Base-by-base conservation (phyloP, 1,139 yeast genomes). In the Sugiyamaella japonica region DNA sequence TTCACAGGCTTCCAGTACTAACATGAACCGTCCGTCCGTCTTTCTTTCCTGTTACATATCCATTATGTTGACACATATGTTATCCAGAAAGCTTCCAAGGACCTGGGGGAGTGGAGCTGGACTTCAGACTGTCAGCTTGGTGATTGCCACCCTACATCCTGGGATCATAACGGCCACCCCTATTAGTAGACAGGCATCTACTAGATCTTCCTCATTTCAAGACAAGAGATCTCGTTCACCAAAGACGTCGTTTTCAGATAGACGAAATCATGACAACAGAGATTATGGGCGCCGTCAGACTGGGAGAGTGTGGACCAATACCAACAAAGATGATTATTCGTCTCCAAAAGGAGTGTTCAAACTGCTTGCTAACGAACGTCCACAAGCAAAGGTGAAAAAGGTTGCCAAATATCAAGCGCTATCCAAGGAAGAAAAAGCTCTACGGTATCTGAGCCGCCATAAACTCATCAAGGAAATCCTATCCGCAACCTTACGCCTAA, bases 361-460 rank as follows among this genome's bases (percentile, higher is more conserved):
- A 36, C 20, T 44, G 8, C 48, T 44, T 16, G 48, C 48, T 16
- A 16, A 6, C 12, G 48, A 44, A 16, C 6, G 15, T 29, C 40
- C 28, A 1, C 15, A 7, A 4, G 12, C 40, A 2, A 17, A 15
- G 2, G 40, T 13, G 3, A 37, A 23, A 23, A 48, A 17, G 34
- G 29, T 39, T 10, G 40, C 52, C 16, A 48, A 48, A 40, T 41
- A 40, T 25, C 46, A 40, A 15, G 40, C 12, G 5, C 15, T 48
- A 44, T 12, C 39, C 5, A 3, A 3, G 3, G 34, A 41, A 37
- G 39, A 32, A 15, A n/a, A 15, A 16, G 42, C 42, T 4, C 13
- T 41, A 12, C 29, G 48, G 7, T 49, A 49, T 49, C 9, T 49
- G 1, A n/a, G 25, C 15, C 40, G 34, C 10, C 52, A 49, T 20